Evolutionary conservation across 495 filamentous ascomycete species (phyloP).

Genomic region (Penicillium tannophilum): DNA sequence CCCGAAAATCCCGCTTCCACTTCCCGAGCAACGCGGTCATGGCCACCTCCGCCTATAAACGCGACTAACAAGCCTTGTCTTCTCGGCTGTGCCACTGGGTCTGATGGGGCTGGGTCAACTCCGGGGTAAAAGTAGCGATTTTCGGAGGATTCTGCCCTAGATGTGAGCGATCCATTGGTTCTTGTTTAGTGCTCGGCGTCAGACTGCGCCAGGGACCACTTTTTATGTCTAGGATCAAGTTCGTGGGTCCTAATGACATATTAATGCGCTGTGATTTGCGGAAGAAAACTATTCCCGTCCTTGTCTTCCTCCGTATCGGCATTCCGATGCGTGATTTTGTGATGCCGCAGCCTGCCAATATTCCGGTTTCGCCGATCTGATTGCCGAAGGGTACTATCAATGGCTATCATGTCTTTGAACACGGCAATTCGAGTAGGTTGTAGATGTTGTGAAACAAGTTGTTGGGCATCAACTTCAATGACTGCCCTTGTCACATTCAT

Average conservation of each 20-base stretch:
- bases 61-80: background rate
- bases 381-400: background rate
- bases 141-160: conserved; percentile 19
- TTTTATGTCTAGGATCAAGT: background rate
- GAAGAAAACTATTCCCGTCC: conserved; percentile 19
- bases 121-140: conserved; percentile 31
- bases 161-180: background rate
- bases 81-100: background rate
- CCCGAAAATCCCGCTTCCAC: conserved; percentile 28
- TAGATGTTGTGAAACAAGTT: background rate
- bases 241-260: conserved; percentile 5
- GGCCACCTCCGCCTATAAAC: conserved; percentile 10
- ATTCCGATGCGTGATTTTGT: conserved; percentile 20
- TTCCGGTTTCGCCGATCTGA: conserved; percentile 25
- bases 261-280: conserved; percentile 16
- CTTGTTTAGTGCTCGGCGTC: background rate
- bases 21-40: conserved; percentile 20
- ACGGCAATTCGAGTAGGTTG: background rate
- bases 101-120: conserved; percentile 17
- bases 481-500: too few relatives aligned
- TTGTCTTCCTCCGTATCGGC: conserved; percentile 30
- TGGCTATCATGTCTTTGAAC: background rate
- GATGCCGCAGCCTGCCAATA: conserved; percentile 7
- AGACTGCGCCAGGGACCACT: conserved; percentile 14
- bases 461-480: too few relatives aligned